These are phyloP conservation scores for Trebouxia gelatinosa DNA, from an alignment of 163 green algal species.

Conservation along the genomic window DNA sequence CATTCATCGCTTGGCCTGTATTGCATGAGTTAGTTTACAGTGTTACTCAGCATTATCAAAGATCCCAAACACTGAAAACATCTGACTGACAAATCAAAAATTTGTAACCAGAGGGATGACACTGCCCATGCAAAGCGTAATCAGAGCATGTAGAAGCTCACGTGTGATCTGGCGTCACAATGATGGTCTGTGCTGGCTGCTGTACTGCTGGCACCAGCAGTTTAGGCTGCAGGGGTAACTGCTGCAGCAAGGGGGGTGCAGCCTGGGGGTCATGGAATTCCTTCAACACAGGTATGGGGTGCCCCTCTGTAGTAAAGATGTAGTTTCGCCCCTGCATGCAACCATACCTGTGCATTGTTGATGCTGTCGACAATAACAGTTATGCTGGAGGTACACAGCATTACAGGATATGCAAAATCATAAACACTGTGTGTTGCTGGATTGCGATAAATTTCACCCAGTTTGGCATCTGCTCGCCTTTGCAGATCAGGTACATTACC, in stretches of 20 bases:
- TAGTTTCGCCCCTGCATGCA: slow-evolving; percentile 31
- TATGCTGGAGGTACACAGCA: background rate
- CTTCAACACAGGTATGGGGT: slow-evolving; percentile 26
- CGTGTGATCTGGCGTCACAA: background rate
- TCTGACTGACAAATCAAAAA: too few relatives aligned
- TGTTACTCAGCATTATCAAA: too few relatives aligned
- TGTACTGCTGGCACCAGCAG: background rate
- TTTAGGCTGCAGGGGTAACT: background rate
- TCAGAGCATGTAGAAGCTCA: too few relatives aligned
- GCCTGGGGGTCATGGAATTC: background rate
- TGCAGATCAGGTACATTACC: background rate
- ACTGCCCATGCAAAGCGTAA: too few relatives aligned
- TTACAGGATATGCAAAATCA: background rate
- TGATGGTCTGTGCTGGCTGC: background rate
- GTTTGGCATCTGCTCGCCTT: background rate
- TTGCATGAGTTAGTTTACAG: too few relatives aligned
- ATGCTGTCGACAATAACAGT: background rate
- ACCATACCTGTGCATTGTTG: background rate
- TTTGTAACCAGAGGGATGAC: too few relatives aligned
- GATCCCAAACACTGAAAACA: too few relatives aligned
- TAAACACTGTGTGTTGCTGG: background rate
- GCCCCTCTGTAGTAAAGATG: slow-evolving; percentile 40
- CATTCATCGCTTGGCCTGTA: too few relatives aligned
- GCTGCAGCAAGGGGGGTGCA: background rate
- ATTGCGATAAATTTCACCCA: background rate